Conservation (phyloP, 1,284 basidiomycete species). For the Irpex sp. region DNA sequence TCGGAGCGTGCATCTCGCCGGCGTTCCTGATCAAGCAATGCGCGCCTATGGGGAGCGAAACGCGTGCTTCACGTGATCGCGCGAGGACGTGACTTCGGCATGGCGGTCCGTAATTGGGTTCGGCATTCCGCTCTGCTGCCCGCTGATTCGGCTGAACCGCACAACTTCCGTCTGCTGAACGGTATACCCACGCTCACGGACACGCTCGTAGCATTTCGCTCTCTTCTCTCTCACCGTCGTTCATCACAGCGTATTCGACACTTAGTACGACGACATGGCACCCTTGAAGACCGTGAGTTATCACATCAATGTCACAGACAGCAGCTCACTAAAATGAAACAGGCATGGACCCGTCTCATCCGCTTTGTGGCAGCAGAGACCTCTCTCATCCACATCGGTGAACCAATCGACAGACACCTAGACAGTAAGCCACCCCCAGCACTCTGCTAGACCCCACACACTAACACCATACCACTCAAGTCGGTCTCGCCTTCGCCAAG, state of each 20-base stretch:
- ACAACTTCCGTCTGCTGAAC: constrained; percentile 6
- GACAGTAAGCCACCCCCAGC: constrained; percentile 45
- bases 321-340: background rate
- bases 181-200: background rate
- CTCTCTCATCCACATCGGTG: constrained; percentile 67
- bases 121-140: background rate
- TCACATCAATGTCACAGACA: background rate
- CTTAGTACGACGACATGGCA: constrained; percentile 38
- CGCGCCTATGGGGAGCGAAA: background rate
- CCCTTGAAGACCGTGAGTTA: constrained; percentile 53
- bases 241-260: background rate
- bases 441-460: background rate
- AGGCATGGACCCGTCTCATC: constrained; percentile 81
- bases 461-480: constrained; percentile 31
- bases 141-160: background rate
- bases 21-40: background rate
- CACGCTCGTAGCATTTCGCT: background rate
- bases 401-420: constrained; percentile 64
- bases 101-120: background rate
- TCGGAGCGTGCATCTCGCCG: background rate
- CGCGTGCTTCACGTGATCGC: constrained; percentile 5
- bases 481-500: constrained; percentile 61
- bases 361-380: constrained; percentile 83
- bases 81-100: background rate
- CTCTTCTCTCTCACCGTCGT: background rate